phyloP scores from a whole-genome alignment of 495 filamentous ascomycete species.

The Neurospora terricola region DNA sequence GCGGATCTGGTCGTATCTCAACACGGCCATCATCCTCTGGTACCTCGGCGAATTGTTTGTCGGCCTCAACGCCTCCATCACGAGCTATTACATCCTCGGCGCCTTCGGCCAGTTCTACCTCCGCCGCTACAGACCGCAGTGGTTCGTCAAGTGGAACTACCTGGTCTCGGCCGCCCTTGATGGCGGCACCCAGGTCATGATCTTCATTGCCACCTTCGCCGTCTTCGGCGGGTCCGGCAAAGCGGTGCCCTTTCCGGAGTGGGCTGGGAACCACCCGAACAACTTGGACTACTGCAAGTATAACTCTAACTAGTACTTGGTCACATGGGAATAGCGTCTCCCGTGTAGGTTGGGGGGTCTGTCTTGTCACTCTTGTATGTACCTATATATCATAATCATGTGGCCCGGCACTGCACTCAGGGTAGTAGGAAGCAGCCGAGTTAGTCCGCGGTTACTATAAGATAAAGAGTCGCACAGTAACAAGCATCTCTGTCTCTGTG shows the following conservation, averaged over 20 bases:
- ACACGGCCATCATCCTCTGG: constrained; percentile 29
- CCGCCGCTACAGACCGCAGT: constrained; percentile 35
- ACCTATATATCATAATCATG: not conserved
- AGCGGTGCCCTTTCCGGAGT: constrained; percentile 28
- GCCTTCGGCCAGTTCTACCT: constrained; percentile 45
- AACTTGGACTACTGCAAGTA: not conserved
- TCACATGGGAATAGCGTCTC: not conserved
- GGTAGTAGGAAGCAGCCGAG: too few relatives aligned
- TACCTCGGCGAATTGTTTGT: constrained; percentile 25
- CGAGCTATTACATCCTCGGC: constrained; percentile 34
- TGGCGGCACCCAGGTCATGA: constrained; percentile 38
- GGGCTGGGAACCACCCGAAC: constrained; percentile 41
- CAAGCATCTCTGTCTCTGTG: too few relatives aligned
- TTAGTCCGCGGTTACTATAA: too few relatives aligned
- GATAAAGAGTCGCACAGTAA: too few relatives aligned
- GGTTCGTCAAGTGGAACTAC: constrained; percentile 51
- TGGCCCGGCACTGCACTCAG: too few relatives aligned
- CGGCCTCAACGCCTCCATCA: constrained; percentile 28
- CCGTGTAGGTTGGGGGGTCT: not conserved
- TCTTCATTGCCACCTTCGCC: constrained; percentile 51
- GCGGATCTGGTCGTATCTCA: not conserved
- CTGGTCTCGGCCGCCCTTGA: constrained; percentile 46
- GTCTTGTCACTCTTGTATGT: not conserved
- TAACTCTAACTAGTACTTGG: not conserved
- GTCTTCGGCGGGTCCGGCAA: constrained; percentile 41